Percentiles rank a stretch among this genome's conserved stretches.
Evolutionary conservation across 1,284 basidiomycete species (phyloP).

Genomic region (Fomitopsis schrenkii): DNA sequence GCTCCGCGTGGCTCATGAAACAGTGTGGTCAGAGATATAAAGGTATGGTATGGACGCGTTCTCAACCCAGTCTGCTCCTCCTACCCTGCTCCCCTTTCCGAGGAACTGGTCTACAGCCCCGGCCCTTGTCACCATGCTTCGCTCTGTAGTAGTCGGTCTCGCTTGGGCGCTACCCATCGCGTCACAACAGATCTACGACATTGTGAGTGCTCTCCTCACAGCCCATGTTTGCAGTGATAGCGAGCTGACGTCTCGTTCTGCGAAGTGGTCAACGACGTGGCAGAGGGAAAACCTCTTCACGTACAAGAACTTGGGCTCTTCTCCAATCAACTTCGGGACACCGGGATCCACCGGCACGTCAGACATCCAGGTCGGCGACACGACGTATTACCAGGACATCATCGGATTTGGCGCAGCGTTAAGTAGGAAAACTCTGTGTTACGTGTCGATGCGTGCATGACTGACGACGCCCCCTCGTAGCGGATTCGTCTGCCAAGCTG

Average conservation of each 20-base stretch:
- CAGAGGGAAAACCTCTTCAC: conserved; percentile 31
- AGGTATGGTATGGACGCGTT: background rate
- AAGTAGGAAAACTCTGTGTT: conserved; percentile 26
- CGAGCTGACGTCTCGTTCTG: background rate
- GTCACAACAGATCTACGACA: conserved; percentile 33
- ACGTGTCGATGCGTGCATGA: background rate
- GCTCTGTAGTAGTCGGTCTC: conserved; percentile 3
- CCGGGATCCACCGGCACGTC: conserved; percentile 38
- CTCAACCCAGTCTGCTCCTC: background rate
- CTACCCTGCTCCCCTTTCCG: background rate
- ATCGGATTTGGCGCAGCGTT: conserved; percentile 45
- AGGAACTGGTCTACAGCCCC: background rate
- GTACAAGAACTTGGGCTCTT: conserved; percentile 24
- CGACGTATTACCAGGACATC: conserved; percentile 37
- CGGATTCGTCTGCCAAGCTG: conserved; percentile 45
- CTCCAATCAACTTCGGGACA: conserved; percentile 35
- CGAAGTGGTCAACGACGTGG: conserved; percentile 36
- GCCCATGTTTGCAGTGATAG: too few species aligned
- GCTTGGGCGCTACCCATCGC: conserved; percentile 12
- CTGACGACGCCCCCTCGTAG: conserved; percentile 20
- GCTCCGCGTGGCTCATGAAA: background rate
- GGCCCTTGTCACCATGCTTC: conserved; percentile 8
- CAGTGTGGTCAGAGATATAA: background rate
- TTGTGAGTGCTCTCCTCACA: conserved; percentile 22
- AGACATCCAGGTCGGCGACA: conserved; percentile 41